Percentiles rank a stretch among this genome's conserved stretches.
Evolutionary conservation across 495 filamentous ascomycete species (phyloP).

Genomic region (Pyronema omphalodes): DNA sequence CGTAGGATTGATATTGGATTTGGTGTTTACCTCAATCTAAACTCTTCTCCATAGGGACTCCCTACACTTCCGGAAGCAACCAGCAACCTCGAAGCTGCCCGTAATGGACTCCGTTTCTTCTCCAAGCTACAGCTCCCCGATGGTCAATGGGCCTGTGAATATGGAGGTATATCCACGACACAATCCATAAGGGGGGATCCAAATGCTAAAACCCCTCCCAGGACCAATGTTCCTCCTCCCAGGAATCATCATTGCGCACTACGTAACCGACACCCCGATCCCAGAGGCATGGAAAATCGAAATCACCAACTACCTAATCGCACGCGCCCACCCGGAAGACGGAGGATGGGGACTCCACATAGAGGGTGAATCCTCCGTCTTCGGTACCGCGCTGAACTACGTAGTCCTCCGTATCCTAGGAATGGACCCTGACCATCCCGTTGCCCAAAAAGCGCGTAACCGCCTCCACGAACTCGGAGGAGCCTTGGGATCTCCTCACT

Average conservation of each 20-base stretch:
- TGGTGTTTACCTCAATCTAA: background rate
- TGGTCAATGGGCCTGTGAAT: conserved; percentile 93
- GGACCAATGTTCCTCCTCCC: conserved; percentile 64
- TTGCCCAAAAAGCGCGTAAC: conserved; percentile 71
- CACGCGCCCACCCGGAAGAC: conserved; percentile 67
- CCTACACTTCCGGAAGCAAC: conserved; percentile 50
- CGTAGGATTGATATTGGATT: background rate
- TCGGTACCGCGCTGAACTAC: conserved; percentile 84
- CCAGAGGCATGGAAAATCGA: conserved; percentile 65
- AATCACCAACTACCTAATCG: conserved; percentile 85
- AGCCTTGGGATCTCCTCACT: conserved; percentile 69
- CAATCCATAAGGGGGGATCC: conserved; percentile 30
- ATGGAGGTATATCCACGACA: conserved; percentile 42
- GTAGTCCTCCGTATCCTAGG: conserved; percentile 70
- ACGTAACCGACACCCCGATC: conserved; percentile 77
- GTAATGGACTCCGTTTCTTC: conserved; percentile 79
- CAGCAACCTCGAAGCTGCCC: conserved; percentile 54
- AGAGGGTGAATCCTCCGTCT: conserved; percentile 81
- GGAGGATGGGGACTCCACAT: conserved; percentile 96
- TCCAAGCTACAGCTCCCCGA: conserved; percentile 70
- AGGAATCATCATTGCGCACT: conserved; percentile 69
- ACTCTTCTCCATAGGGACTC: conserved; percentile 36
- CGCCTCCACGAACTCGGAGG: conserved; percentile 75
- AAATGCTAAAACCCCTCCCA: background rate
- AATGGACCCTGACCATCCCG: conserved; percentile 64